phyloP scores from a whole-genome alignment of 805 yeast genomes.

The Barnettozyma sp. region DNA sequence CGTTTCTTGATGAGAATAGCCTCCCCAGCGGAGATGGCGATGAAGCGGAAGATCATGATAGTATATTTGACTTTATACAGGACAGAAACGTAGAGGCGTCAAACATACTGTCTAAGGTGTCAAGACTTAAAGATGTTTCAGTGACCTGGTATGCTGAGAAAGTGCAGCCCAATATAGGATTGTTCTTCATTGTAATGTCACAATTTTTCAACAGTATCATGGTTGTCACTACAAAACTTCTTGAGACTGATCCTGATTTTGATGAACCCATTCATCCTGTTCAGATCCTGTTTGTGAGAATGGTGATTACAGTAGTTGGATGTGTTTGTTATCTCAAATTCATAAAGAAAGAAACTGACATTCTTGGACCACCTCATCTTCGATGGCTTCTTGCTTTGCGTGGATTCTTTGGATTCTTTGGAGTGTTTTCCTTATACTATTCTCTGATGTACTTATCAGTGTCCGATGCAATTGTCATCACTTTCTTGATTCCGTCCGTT shows the following conservation, averaged over 20 bases:
- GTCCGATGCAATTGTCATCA: constrained; percentile 75
- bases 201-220: constrained; percentile 73
- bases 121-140: neutral
- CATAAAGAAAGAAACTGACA: constrained; percentile 49
- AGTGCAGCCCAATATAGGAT: constrained; percentile 36
- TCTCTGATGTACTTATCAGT: constrained; percentile 67
- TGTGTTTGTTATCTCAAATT: constrained; percentile 50
- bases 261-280: constrained; percentile 62
- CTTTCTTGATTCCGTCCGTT: constrained; percentile 70
- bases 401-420: constrained; percentile 70
- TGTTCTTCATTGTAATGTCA: constrained; percentile 48
- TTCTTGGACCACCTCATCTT: constrained; percentile 60
- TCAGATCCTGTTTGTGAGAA: constrained; percentile 71
- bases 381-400: constrained; percentile 50
- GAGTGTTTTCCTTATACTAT: constrained; percentile 74
- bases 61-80: no score
- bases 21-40: constrained; percentile 10
- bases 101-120: no score
- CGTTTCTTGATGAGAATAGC: constrained; percentile 1
- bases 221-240: constrained; percentile 69
- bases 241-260: constrained; percentile 58
- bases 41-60: no score
- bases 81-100: no score
- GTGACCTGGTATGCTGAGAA: constrained; percentile 4
- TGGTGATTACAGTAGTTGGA: constrained; percentile 60